Evolutionary conservation across 352 stramenopile genomes (phyloP), one percentile per base, ranked within the genome.

Genomic region (Phytopythium sindhum): DNA sequence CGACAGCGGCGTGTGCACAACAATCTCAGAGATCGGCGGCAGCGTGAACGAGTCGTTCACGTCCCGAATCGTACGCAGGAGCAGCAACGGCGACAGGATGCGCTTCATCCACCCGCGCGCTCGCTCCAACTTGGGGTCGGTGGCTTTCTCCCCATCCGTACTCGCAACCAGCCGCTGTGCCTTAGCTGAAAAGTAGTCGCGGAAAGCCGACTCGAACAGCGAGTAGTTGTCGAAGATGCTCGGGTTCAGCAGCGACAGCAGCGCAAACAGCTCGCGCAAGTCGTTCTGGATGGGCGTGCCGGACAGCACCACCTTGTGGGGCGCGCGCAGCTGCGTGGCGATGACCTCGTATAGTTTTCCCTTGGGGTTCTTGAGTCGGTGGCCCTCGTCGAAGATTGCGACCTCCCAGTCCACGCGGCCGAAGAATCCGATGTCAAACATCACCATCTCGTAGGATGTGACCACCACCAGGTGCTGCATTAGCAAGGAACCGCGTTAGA

Each of bases 271-370:
- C 60, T 97, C 90, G 17, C 89, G 60, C 17, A 97, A 61, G 31
- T 84, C 80, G 57, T 97, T 97, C 56, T 97, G 88, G 57, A 97
- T 86, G 5, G 90, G 89, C 17, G 89, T 97, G 11, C 90, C 90
- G n/a, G 72, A 96, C 19, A 88, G 64, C 69, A 93, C 79, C 67
- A 71, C 72, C 75, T 77, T 93, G 66, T 70, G 73, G 23, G 62
- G 66, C 9, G 74, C 64, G 14, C 55, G 70, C 2, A 84, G 63
- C 48, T 55, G 76, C 7, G 73, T 80, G 33, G 74, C 64, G 31
- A 94, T 65, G 37, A 74, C 59, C n/a, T 73, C 62, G 61, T 88
- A 76, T 39, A 90, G 66, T 57, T 81, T 73, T 1, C 85, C 73
- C 41, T 84, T 80, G 1, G 71, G 69, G 64, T 96, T 97, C 74